A percentile compares a stretch with the other conserved stretches of the same genome.
These are phyloP conservation scores for Orobanche coerulescens DNA, from an alignment of 257 asterid species.

Conservation along the genomic window DNA sequence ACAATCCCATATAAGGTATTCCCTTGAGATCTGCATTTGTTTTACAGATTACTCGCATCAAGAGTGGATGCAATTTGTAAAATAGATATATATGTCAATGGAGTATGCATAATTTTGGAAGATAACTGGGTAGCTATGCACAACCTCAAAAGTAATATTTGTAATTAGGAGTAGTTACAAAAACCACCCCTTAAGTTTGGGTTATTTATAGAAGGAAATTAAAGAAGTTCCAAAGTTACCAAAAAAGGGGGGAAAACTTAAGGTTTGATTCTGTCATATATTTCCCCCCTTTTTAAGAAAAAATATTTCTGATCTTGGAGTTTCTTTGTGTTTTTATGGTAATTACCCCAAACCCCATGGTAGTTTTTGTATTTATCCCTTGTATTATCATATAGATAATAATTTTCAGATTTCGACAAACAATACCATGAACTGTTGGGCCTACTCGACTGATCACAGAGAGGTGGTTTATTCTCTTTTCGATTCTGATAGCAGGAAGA, in stretches of 20 bases:
- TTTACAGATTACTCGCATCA: neutral
- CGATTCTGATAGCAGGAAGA: constrained; percentile 69
- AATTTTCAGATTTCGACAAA: neutral
- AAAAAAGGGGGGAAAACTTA: neutral
- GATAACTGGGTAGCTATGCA: constrained; percentile 3
- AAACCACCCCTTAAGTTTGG: neutral
- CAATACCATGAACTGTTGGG: constrained; percentile 59
- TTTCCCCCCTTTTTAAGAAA: neutral
- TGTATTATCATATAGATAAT: neutral
- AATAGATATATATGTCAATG: neutral
- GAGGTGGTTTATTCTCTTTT: constrained; percentile 54
- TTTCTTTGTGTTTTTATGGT: too few relatives aligned
- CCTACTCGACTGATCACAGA: constrained; percentile 48
- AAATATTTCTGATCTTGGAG: too few relatives aligned
- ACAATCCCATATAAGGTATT: neutral
- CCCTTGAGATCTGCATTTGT: neutral
- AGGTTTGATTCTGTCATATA: constrained; percentile 28
- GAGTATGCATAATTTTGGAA: neutral
- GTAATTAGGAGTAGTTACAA: neutral
- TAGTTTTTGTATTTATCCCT: neutral
- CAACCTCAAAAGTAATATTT: neutral
- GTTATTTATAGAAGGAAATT: neutral
- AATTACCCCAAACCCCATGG: neutral
- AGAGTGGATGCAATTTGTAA: neutral
- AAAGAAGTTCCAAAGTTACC: neutral